Evolutionary conservation across 2,329 filamentous ascomycete species (phyloP), one percentile per base, ranked within the genome.

Genomic region (Verticillium tricorpus): DNA sequence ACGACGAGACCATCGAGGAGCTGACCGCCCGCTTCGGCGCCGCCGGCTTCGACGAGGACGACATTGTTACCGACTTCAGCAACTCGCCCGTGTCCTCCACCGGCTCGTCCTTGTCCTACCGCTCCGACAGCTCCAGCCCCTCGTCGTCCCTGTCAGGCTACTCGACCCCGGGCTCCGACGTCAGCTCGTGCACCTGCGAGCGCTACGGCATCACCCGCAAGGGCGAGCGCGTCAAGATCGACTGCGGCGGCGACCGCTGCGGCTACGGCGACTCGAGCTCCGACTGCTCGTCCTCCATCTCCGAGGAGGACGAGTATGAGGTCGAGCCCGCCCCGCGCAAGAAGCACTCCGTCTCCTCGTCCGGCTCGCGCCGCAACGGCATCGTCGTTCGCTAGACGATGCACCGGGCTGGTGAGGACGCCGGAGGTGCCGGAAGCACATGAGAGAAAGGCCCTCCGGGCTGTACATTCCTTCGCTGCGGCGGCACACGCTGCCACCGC

Each of bases 171-270:
- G 84, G 83, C 77, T 92, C 90, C 59, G 90, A 90, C 71, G 88
- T 87, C 78, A 89, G 85, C 72, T 85, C 84, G 75, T 98, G 95
- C 87, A 93, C 89, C 67, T 98, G 94, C 80, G 92, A 97, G 78
- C 91, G 93, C 80, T 97, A 95, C 82, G 94, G 93, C 70, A 96
- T 98, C 82, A 97, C 93, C 67, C 91, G 93, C 79, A 89, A 89
- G 76, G 93, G 93, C 73, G 90, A 96, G 77, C 89, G 93, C 72
- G 90, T 98, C 85, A 95, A 94, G 85, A 88, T 97, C 76, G 93
- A 97, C 85, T 98, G 94, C 73, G 93, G 93, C 69, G 94, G 94
- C 69, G 82, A 88, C 65, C 89, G 92, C 74, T 97, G 94, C 79
- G 91, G 92, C 72, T 95, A 91, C 79, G 85, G 85, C 67, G 89